These are phyloP conservation scores for Peronosclerospora sorghi DNA, from an alignment of 352 stramenopile species.

Conservation along the genomic window DNA sequence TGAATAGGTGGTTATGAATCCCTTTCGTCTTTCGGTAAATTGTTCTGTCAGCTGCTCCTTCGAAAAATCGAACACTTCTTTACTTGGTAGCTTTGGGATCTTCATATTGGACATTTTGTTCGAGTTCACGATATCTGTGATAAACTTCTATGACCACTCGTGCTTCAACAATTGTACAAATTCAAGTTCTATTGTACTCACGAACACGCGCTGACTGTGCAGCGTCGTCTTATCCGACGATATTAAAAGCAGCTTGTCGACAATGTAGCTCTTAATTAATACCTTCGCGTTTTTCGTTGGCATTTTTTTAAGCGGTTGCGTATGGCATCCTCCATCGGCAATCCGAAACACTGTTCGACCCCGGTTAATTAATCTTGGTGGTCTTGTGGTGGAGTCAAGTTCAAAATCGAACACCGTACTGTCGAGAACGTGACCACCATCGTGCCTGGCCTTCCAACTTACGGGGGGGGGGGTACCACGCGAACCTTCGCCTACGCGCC, in stretches of 20 bases:
- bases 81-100: conserved; percentile 97
- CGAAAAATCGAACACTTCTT: conserved; percentile 99
- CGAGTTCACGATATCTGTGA: conserved; percentile 91
- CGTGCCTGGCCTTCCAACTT: too few species aligned
- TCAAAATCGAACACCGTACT: too few species aligned
- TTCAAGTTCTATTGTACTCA: conserved; percentile 94
- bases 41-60: conserved; percentile 97
- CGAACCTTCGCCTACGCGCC: too few species aligned
- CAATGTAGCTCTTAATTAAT: conserved; percentile 99
- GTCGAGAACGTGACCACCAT: too few species aligned
- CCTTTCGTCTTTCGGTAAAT: conserved; percentile 98
- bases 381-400: too few species aligned
- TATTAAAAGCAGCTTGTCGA: conserved; percentile 91
- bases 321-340: conserved; percentile 97
- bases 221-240: conserved; percentile 86
- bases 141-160: conserved; percentile 99
- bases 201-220: conserved; percentile 87
- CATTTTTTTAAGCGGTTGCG: conserved; percentile 95
- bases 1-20: conserved; percentile 97
- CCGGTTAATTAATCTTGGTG: too few species aligned
- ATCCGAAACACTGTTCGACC: too few species aligned
- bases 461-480: too few species aligned
- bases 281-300: conserved; percentile 93
- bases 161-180: conserved; percentile 97
- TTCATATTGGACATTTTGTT: conserved; percentile 98